A percentile compares a stretch with the other conserved stretches of the same genome.
Conservation (phyloP, 2,329 filamentous ascomycete genomes). For the Sclerotinia nivalis region DNA sequence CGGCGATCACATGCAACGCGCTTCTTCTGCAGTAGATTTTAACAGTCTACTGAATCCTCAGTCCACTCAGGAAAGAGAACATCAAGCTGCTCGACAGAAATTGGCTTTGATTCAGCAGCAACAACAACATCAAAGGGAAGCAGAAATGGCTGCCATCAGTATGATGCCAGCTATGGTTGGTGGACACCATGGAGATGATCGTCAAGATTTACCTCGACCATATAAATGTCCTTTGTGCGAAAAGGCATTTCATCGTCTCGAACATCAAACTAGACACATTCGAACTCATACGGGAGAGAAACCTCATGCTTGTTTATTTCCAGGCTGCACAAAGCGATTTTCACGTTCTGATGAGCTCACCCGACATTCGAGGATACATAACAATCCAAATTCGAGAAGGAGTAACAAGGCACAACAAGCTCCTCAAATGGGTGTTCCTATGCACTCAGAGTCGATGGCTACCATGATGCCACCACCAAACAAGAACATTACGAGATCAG, state of each 20-base stretch:
- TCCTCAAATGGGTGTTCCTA: slow-evolving; percentile 50
- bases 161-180: slow-evolving; percentile 42
- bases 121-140: slow-evolving; percentile 38
- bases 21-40: slow-evolving; percentile 73
- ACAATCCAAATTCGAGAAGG: slow-evolving; percentile 93
- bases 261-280: slow-evolving; percentile 90
- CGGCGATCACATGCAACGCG: slow-evolving; percentile 71
- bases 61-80: slow-evolving; percentile 42
- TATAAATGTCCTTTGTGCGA: slow-evolving; percentile 99
- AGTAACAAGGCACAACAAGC: slow-evolving; percentile 74
- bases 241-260: slow-evolving; percentile 96
- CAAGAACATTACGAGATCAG: slow-evolving; percentile 81
- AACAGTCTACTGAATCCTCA: slow-evolving; percentile 72
- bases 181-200: slow-evolving; percentile 42
- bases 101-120: slow-evolving; percentile 41
- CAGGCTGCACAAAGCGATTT: slow-evolving; percentile 95
- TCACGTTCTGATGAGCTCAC: slow-evolving; percentile 95
- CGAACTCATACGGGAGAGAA: slow-evolving; percentile 98
- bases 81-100: slow-evolving; percentile 38
- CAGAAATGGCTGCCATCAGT: slow-evolving; percentile 55
- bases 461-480: slow-evolving; percentile 80
- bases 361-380: slow-evolving; percentile 96
- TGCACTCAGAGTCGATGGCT: slow-evolving; percentile 53
- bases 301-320: slow-evolving; percentile 93
- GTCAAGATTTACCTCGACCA: slow-evolving; percentile 78